phyloP scores from a whole-genome alignment of 2,329 filamentous ascomycete genomes.

The Torrubiellomyces zombiae region DNA sequence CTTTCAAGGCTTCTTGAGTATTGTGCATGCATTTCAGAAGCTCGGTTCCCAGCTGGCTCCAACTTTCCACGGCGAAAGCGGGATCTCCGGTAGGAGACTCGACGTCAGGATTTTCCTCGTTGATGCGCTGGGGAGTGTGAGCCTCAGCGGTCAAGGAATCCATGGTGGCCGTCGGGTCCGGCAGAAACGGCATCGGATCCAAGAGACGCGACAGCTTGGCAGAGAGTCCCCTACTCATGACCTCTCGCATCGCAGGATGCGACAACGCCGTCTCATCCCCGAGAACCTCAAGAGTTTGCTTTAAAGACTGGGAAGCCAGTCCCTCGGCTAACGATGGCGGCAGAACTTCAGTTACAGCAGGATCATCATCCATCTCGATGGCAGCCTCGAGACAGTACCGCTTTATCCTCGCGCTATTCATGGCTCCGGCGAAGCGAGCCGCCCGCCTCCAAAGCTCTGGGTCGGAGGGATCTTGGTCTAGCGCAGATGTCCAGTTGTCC shows the following conservation, averaged over 20 bases:
- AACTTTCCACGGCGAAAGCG: conserved; percentile 5
- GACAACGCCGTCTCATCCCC: conserved; percentile 38
- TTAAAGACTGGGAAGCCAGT: conserved; percentile 45
- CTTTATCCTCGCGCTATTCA: conserved; percentile 39
- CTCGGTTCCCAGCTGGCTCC: conserved; percentile 17
- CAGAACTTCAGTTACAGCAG: conserved; percentile 42
- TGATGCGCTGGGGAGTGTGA: conserved; percentile 1
- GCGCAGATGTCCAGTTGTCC: conserved; percentile 38
- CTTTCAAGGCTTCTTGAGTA: conserved; percentile 11
- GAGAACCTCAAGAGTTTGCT: conserved; percentile 34
- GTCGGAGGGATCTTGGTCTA: conserved; percentile 50
- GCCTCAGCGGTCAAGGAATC: conserved; percentile 11
- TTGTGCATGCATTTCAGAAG: conserved; percentile 16
- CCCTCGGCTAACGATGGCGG: conserved; percentile 47
- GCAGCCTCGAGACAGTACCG: conserved; percentile 50
- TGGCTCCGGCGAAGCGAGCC: conserved; percentile 39
- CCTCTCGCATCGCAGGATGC: conserved; percentile 44
- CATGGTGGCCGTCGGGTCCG: conserved; percentile 29
- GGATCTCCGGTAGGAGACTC: background rate
- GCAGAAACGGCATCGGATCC: conserved; percentile 46
- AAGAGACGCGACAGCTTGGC: conserved; percentile 33
- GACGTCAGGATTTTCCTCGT: background rate
- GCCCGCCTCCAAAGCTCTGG: conserved; percentile 48
- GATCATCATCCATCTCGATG: conserved; percentile 51
- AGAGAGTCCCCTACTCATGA: conserved; percentile 33